Percentiles rank a stretch among this genome's conserved stretches.
phyloP scores from a whole-genome alignment of 2,329 filamentous ascomycete species.

The Arthrobotrys pseudoclavata region DNA sequence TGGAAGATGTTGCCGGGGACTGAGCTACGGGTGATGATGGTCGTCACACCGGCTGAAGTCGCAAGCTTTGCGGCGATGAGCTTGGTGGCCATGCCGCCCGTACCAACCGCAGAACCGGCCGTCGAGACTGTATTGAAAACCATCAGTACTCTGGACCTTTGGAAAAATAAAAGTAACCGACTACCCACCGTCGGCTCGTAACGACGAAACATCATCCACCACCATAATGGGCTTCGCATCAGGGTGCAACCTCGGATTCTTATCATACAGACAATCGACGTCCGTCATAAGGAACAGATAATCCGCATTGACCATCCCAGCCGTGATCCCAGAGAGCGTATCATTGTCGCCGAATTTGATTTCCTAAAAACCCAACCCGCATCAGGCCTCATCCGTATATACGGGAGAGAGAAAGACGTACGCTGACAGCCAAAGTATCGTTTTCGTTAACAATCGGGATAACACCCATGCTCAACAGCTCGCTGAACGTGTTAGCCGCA shows the following conservation, averaged over 20 bases:
- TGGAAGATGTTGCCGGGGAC: constrained; percentile 90
- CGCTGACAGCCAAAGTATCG: constrained; percentile 91
- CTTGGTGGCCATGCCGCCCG: constrained; percentile 97
- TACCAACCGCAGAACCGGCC: constrained; percentile 88
- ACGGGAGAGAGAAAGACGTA: constrained; percentile 64
- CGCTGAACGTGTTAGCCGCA: constrained; percentile 92
- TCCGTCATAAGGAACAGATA: constrained; percentile 99
- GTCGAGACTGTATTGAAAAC: constrained; percentile 77
- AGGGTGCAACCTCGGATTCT: constrained; percentile 87
- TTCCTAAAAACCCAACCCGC: constrained; percentile 69
- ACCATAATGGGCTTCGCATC: constrained; percentile 92
- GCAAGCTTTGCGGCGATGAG: constrained; percentile 92
- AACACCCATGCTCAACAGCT: constrained; percentile 92
- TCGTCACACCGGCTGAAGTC: constrained; percentile 94
- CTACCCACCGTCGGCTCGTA: constrained; percentile 81
- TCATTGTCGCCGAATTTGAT: constrained; percentile 99
- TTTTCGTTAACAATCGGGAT: constrained; percentile 99
- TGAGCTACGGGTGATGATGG: constrained; percentile 93
- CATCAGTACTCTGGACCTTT: constrained; percentile 44
- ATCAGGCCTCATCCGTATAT: not conserved
- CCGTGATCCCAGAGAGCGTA: constrained; percentile 94
- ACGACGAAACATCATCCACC: constrained; percentile 85
- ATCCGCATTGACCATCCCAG: constrained; percentile 96
- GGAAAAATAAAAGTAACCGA: not conserved
- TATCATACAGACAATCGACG: constrained; percentile 96